phyloP scores from a whole-genome alignment of 2,329 filamentous ascomycete species.

The Macroventuria anomochaeta region DNA sequence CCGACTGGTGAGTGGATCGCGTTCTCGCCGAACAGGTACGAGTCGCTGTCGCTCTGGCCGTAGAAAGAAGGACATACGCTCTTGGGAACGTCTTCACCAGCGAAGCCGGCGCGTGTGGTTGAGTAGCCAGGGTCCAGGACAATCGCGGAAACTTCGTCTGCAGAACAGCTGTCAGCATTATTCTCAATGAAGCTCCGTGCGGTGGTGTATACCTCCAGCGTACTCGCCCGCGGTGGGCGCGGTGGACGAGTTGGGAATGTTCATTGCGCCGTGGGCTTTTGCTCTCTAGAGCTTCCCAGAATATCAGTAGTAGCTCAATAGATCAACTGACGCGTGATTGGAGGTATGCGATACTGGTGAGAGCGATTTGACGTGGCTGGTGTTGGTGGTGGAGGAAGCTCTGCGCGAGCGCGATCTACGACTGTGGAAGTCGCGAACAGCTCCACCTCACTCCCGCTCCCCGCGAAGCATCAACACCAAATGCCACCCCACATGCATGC shows the following conservation, averaged over 20 bases:
- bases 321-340: conserved; percentile 38
- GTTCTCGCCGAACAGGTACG: conserved; percentile 84
- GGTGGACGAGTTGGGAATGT: conserved; percentile 47
- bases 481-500: conserved; percentile 16
- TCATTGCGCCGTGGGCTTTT: conserved; percentile 36
- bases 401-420: conserved; percentile 3
- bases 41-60: conserved; percentile 61
- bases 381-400: conserved; percentile 36
- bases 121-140: conserved; percentile 95
- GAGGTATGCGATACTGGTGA: not conserved
- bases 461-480: conserved; percentile 11
- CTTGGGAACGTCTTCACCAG: conserved; percentile 96
- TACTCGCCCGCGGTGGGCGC: conserved; percentile 54
- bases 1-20: conserved; percentile 78
- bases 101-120: conserved; percentile 90
- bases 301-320: not conserved
- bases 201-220: conserved; percentile 49
- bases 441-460: conserved; percentile 25
- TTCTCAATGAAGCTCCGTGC: conserved; percentile 7
- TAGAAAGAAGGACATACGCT: conserved; percentile 92
- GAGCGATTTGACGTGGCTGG: conserved; percentile 24
- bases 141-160: conserved; percentile 96
- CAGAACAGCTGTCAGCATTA: conserved; percentile 17
- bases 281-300: conserved; percentile 2
- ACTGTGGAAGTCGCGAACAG: conserved; percentile 13